Evolutionary conservation across 169 alveolate genomes (phyloP).

Genomic region (Sarcocystis neurona): DNA sequence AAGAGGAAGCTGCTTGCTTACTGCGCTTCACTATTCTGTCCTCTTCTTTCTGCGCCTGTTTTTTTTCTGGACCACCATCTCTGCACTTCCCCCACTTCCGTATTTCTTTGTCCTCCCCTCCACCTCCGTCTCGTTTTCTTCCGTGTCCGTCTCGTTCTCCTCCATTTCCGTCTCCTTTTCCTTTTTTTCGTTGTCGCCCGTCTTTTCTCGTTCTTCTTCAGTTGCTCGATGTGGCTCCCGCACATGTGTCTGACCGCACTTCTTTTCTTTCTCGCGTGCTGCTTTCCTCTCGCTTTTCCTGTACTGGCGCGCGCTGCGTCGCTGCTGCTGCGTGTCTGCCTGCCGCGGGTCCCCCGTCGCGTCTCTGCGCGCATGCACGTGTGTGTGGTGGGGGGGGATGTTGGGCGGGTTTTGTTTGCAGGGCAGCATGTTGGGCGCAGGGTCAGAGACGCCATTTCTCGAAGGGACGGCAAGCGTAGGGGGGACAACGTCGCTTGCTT

Average conservation of each 20-base stretch:
- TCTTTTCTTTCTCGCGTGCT: too few relatives aligned
- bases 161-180: background rate
- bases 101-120: background rate
- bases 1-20: too few relatives aligned
- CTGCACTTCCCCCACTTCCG: background rate
- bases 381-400: too few relatives aligned
- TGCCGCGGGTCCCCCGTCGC: too few relatives aligned
- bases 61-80: background rate
- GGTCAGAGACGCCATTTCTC: conserved; percentile 47
- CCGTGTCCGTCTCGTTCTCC: background rate
- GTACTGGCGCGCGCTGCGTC: too few relatives aligned
- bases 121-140: background rate
- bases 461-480: conserved; percentile 49
- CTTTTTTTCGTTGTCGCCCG: background rate
- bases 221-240: too few relatives aligned
- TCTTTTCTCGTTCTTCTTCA: background rate
- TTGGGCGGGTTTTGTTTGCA: background rate
- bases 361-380: too few relatives aligned
- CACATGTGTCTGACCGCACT: too few relatives aligned
- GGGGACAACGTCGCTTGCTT: conserved; percentile 7
- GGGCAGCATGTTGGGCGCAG: too few relatives aligned
- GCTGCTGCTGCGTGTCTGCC: too few relatives aligned
- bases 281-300: too few relatives aligned
- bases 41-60: background rate
- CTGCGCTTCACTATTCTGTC: too few relatives aligned